Percentiles rank a stretch among this genome's conserved stretches.
phyloP scores from a whole-genome alignment of 2,329 filamentous ascomycete genomes.

The Pseudogymnoascus sp. region DNA sequence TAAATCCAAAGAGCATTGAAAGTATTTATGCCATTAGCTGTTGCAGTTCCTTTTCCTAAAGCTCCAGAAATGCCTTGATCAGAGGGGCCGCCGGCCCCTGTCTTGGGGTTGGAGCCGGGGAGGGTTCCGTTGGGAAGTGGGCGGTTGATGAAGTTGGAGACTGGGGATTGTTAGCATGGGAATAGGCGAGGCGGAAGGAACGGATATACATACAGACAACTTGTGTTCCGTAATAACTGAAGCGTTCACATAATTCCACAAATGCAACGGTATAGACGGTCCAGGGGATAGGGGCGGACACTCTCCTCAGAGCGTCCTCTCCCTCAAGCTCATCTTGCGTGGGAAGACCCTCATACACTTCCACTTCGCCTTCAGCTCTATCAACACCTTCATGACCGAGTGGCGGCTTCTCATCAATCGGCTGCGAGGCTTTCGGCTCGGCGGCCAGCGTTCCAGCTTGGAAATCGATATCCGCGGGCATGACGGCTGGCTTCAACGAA shows the following conservation, averaged over 20 bases:
- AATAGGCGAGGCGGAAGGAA: neutral
- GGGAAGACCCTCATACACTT: slow-evolving; percentile 6
- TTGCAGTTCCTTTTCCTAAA: slow-evolving; percentile 39
- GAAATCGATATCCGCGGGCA: neutral
- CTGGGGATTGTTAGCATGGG: slow-evolving; percentile 25
- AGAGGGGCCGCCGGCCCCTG: slow-evolving; percentile 3
- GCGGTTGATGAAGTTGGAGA: slow-evolving; percentile 44
- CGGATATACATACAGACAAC: slow-evolving; percentile 42
- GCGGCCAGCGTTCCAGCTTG: neutral
- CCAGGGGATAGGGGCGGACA: slow-evolving; percentile 19
- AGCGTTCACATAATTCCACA: slow-evolving; percentile 55
- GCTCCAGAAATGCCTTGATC: slow-evolving; percentile 29
- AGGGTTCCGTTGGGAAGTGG: slow-evolving; percentile 34
- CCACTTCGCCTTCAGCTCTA: neutral
- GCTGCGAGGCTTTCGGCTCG: neutral
- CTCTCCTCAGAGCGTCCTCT: slow-evolving; percentile 9
- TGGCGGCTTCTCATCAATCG: slow-evolving; percentile 2
- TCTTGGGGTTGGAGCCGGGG: slow-evolving; percentile 4
- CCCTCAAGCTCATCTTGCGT: slow-evolving; percentile 12
- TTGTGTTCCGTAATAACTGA: slow-evolving; percentile 56
- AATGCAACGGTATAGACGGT: slow-evolving; percentile 44
- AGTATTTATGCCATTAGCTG: slow-evolving; percentile 39
- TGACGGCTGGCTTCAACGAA: slow-evolving; percentile 5
- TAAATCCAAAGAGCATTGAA: slow-evolving; percentile 34
- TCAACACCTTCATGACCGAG: neutral